Evolutionary conservation across 164 flowering plant species (phyloP).

Genomic region (Magnolia changhungtana): DNA sequence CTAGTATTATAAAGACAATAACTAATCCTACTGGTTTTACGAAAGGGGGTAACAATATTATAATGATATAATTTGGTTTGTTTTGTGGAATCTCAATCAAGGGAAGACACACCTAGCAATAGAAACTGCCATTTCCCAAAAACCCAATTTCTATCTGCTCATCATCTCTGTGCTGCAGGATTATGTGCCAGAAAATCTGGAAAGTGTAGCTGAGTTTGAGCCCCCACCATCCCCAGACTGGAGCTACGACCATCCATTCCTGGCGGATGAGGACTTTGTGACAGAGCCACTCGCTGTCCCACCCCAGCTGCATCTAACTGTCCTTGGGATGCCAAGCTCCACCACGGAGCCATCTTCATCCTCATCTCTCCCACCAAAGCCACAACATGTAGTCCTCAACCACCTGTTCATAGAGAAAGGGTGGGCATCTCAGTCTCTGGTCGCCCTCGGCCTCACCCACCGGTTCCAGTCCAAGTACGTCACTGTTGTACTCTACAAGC

Average conservation of each 20-base stretch:
- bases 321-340: constrained; percentile 46
- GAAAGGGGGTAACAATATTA: no score
- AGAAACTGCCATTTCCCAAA: no score
- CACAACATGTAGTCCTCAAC: constrained; percentile 83
- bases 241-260: constrained; percentile 56
- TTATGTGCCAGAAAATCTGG: constrained; percentile 68
- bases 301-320: constrained; percentile 60
- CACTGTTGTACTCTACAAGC: constrained; percentile 90
- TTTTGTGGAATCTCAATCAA: no score
- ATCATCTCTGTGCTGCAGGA: constrained; percentile 36
- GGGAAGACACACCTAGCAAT: no score
- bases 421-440: constrained; percentile 66
- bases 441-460: constrained; percentile 77
- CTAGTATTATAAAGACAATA: no score
- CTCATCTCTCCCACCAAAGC: constrained; percentile 42
- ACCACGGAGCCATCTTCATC: constrained; percentile 25
- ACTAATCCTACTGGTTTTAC: no score
- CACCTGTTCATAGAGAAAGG: constrained; percentile 83
- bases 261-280: constrained; percentile 69
- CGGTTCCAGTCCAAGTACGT: constrained; percentile 85
- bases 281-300: constrained; percentile 74
- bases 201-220: constrained; percentile 72
- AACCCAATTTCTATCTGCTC: no score
- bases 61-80: no score
- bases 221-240: constrained; percentile 75